Evolutionary conservation across 768 basidiomycete species (phyloP).

Genomic region (Rhodotorula kratochvilovae): DNA sequence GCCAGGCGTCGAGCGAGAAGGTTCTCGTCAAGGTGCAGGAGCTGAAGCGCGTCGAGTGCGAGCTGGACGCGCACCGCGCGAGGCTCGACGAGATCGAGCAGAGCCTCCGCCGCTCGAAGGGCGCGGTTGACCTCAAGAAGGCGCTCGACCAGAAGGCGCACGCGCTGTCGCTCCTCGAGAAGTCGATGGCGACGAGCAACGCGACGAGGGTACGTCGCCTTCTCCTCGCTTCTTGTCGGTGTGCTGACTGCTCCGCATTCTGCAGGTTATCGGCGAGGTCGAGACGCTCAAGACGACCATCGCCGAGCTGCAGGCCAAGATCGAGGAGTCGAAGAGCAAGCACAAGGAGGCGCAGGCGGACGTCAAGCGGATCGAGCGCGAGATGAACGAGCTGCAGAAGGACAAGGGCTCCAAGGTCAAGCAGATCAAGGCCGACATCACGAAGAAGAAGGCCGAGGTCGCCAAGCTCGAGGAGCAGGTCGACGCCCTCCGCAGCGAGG

Average conservation of each 20-base stretch:
- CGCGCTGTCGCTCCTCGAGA: constrained; percentile 71
- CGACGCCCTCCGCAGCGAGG: constrained; percentile 82
- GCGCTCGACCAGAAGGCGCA: constrained; percentile 87
- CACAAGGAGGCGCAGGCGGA: constrained; percentile 72
- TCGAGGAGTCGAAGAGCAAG: constrained; percentile 67
- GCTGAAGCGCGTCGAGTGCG: constrained; percentile 63
- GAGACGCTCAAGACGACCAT: constrained; percentile 66
- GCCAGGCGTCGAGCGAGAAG: constrained; percentile 64
- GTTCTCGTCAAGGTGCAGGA: constrained; percentile 78
- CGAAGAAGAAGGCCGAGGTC: constrained; percentile 70
- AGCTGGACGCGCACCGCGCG: constrained; percentile 55
- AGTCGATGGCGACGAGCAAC: constrained; percentile 82
- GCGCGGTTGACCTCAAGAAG: constrained; percentile 51
- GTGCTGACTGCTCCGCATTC: background rate
- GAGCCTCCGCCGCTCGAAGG: constrained; percentile 55
- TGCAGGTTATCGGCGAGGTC: constrained; percentile 73
- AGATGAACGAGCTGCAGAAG: constrained; percentile 98
- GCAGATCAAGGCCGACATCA: constrained; percentile 79
- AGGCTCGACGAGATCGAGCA: constrained; percentile 56
- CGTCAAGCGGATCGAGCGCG: constrained; percentile 80
- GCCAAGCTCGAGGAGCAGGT: constrained; percentile 75
- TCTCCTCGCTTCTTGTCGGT: background rate
- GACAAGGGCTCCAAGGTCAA: constrained; percentile 96
- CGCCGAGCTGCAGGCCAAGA: constrained; percentile 56
- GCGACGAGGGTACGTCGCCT: constrained; percentile 66